Evolutionary conservation across 2,329 filamentous ascomycete genomes (phyloP), one percentile per base, ranked within the genome.

Genomic region (Ophiostoma sp.): DNA sequence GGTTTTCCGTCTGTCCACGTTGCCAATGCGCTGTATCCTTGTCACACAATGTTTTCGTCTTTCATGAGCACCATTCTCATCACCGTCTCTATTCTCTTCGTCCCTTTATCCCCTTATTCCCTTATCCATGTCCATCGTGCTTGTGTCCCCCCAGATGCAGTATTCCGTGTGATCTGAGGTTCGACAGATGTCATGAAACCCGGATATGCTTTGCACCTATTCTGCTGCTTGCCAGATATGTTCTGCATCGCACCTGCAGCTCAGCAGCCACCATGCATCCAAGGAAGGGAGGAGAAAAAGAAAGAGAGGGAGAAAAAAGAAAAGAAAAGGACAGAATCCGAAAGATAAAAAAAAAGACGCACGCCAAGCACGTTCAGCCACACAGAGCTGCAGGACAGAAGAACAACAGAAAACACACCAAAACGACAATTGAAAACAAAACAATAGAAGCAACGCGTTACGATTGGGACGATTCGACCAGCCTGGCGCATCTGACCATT

Each of bases 211-310:
- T 66, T 45, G 61, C 61, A 66, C 61, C 19, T 45, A 36, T 42
- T 19, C 61, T 28, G 36, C 36, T 25, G 61, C 36, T 45, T 39
- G 33, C 36, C 6, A 28, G n/a, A 19, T 64, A 64, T 64, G 61
- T 45, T 45, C 61, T 66, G 61, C 61, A 66, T 66, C 61, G 22
- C 22, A 66, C 19, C 61, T 66, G 61, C 61, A 66, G 61, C 61
- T 66, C n/a, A 66, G 61, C 36, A 19, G 22, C 33, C 61, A 25
- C 12, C 3, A 19, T 25, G 36, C 61, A 66, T 66, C n/a, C 22
- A 61, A 8, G 57, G 57, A 48, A 63, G 19, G 36, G 2, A 39
- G n/a, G 31, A n/a, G 25, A 52, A 69, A 33, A 50, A 50, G 15
- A 19, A 31, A 39, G 45, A 69, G 3, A 19, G 1, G 42, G 28